Conservation (phyloP, 2,329 filamentous ascomycete genomes). For the Metarhizium brunneum region DNA sequence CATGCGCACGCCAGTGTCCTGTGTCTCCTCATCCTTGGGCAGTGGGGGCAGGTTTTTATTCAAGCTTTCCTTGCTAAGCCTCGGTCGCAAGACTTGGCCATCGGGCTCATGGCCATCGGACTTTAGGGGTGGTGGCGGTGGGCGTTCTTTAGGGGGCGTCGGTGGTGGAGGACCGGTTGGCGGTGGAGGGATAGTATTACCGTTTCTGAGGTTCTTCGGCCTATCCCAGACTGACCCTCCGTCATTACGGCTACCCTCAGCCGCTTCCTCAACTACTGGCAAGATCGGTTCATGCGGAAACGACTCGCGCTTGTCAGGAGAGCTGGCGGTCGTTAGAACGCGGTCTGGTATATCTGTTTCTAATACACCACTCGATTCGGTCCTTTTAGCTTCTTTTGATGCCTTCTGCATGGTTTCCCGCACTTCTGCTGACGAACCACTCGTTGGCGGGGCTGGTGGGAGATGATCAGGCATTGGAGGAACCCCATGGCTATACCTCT, state of each 20-base stretch:
- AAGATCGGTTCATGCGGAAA: constrained; percentile 48
- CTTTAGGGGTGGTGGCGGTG: constrained; percentile 1
- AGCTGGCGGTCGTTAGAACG: constrained; percentile 34
- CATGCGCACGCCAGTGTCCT: constrained; percentile 20
- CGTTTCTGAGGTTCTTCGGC: constrained; percentile 25
- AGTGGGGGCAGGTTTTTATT: constrained; percentile 53
- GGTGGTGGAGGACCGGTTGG: constrained; percentile 34
- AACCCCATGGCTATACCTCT: constrained; percentile 21
- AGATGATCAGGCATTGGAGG: constrained; percentile 38
- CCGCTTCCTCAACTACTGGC: constrained; percentile 85
- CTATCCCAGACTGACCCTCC: constrained; percentile 18
- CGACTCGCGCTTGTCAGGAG: constrained; percentile 42
- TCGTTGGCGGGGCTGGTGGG: constrained; percentile 30
- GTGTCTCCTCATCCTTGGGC: constrained; percentile 27
- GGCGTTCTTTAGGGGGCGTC: constrained; percentile 22
- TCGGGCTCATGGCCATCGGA: constrained; percentile 37
- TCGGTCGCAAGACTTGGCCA: constrained; percentile 31
- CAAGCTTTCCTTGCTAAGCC: constrained; percentile 45
- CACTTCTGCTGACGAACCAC: constrained; percentile 26
- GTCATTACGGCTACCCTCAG: constrained; percentile 55
- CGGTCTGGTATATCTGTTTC: constrained; percentile 52
- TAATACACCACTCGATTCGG: constrained; percentile 20
- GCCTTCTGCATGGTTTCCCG: constrained; percentile 32
- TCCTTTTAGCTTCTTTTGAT: constrained; percentile 25
- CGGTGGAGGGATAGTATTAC: constrained; percentile 26